A percentile compares a stretch with the other conserved stretches of the same genome.
Conservation (phyloP, 2,329 filamentous ascomycete genomes). For the Neonectria faginata region DNA sequence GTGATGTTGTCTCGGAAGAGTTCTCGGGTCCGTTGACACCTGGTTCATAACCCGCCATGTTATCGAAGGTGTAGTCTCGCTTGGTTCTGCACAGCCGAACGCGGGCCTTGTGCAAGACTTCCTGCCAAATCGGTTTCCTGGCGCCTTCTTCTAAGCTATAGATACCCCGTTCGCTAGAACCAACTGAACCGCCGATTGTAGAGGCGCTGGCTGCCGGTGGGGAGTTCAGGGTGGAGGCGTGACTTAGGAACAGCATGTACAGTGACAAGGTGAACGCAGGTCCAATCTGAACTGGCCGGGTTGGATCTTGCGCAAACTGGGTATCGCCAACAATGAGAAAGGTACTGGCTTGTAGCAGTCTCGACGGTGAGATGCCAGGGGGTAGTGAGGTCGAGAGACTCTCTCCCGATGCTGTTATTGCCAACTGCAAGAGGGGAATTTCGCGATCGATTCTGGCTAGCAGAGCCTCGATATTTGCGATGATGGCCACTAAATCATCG, state of each 20-base stretch:
- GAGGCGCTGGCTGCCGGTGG: slow-evolving; percentile 15
- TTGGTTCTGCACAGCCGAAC: slow-evolving; percentile 81
- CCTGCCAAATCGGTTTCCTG: slow-evolving; percentile 86
- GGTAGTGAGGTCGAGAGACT: slow-evolving; percentile 84
- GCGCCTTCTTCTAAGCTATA: slow-evolving; percentile 54
- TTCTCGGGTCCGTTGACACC: slow-evolving; percentile 3
- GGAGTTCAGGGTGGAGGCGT: slow-evolving; percentile 61
- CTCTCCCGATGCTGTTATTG: slow-evolving; percentile 93
- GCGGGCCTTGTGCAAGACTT: slow-evolving; percentile 92
- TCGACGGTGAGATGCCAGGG: slow-evolving; percentile 86
- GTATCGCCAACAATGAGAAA: slow-evolving; percentile 89
- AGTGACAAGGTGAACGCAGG: slow-evolving; percentile 87
- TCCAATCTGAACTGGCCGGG: slow-evolving; percentile 80
- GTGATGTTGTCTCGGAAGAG: slow-evolving; percentile 5
- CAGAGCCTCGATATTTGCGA: slow-evolving; percentile 79
- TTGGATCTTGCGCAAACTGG: slow-evolving; percentile 77
- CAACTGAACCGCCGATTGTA: slow-evolving; percentile 4
- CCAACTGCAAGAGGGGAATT: slow-evolving; percentile 90
- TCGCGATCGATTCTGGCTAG: slow-evolving; percentile 87
- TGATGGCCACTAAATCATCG: slow-evolving; percentile 75
- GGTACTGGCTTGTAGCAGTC: slow-evolving; percentile 91
- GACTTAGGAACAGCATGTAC: slow-evolving; percentile 94
- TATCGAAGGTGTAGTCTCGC: slow-evolving; percentile 48
- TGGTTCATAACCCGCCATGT: slow-evolving; percentile 32
- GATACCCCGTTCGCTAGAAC: background rate